Evolutionary conservation across 257 asterid genomes (phyloP).

Genomic region (Lantana camara): DNA sequence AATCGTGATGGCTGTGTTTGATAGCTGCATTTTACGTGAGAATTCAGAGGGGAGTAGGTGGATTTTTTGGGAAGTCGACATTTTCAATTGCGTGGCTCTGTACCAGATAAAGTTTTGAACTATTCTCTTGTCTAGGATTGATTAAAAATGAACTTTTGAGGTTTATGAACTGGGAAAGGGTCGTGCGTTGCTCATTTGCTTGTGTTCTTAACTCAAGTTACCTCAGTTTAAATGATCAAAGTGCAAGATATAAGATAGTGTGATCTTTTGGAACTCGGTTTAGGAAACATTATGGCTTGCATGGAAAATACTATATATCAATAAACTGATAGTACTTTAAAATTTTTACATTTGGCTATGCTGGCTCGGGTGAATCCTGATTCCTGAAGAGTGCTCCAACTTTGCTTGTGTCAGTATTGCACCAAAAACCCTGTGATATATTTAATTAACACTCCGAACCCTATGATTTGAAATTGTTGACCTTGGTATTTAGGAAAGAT

Average conservation of each 20-base stretch:
- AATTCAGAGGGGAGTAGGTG: too few relatives aligned
- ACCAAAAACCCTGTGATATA: too few relatives aligned
- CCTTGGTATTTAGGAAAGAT: too few relatives aligned
- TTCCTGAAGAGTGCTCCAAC: neutral
- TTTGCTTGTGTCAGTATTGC: neutral
- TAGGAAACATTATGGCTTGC: constrained; percentile 3
- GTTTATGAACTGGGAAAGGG: neutral
- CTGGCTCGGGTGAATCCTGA: constrained; percentile 9
- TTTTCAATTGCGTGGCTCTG: too few relatives aligned
- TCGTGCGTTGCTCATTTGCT: neutral
- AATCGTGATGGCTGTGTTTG: too few relatives aligned
- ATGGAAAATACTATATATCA: neutral
- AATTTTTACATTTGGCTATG: neutral
- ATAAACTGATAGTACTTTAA: neutral
- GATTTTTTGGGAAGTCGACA: too few relatives aligned
- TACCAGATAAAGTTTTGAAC: too few relatives aligned
- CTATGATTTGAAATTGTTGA: too few relatives aligned
- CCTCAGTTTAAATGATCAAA: constrained; percentile 17
- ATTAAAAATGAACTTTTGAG: neutral
- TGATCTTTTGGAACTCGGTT: neutral
- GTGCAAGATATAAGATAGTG: constrained; percentile 8
- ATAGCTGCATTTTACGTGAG: too few relatives aligned
- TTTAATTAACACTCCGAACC: too few relatives aligned
- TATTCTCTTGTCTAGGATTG: too few relatives aligned
- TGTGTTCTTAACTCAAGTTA: neutral